Evolutionary conservation across 768 basidiomycete genomes (phyloP), one percentile per base, ranked within the genome.

Genomic region (Leccinum truebloodii): DNA sequence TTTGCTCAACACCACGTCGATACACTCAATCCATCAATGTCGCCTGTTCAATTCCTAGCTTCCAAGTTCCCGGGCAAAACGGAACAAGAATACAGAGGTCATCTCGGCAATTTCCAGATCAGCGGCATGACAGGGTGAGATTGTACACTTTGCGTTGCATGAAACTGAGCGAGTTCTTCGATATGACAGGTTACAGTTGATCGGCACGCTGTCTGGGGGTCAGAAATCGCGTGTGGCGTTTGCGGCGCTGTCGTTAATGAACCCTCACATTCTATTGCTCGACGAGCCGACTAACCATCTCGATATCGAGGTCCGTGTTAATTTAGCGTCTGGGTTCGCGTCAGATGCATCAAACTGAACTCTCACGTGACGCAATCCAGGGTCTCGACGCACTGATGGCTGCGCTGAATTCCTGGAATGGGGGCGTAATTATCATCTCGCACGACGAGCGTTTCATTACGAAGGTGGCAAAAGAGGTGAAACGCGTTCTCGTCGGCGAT

Each of bases 281-380:
- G 97, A 99, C 74, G 97, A 99, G 89, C 94, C 94, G 58, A 94
- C 94, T 67, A 96, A 96, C 81, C 95, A 96, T 76, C 79, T 95
- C 70, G 95, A 96, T 89, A 94, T 95, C 61, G 92, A 94, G 80
- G 90, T 88, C 60, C 58, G 64, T 62, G 14, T n/a, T 44, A 24
- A 20, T 49, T 52, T 7, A n/a, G 13, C 20, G 10, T 3, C n/a
- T 41, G 8, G 39, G 13, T 14, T 22, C 30, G 16, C 30, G 18
- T 18, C n/a, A 9, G 13, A 26, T 41, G 4, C 39, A 41, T 41
- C 18, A 9, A 2, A 10, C 18, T 41, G 18, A 41, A 41, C 18
- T 41, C 34, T 62, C 22, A 67, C n/a, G 54, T 22, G 48, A 22
- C 24, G 63, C n/a, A n/a, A 20, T 58, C 16, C 51, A 92, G 86